Conservation (phyloP, 148 eudicot genomes). For the Tetragonia tetragonoides region DNA sequence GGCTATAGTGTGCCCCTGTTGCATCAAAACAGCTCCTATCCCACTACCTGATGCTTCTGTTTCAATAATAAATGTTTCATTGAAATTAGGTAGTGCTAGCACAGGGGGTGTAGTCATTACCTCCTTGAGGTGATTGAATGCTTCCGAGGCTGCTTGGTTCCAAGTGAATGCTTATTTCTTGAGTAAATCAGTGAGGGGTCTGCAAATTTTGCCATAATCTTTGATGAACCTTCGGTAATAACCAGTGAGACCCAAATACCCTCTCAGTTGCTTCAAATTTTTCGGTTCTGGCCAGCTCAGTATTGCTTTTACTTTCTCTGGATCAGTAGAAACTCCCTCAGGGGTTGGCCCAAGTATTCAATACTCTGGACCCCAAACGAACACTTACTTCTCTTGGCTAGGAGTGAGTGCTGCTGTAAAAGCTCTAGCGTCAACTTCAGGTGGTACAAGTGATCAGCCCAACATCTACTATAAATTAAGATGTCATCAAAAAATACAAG, state of each 20-base stretch:
- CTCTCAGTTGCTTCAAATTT: not conserved
- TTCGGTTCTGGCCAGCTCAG: not conserved
- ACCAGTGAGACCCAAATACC: not conserved
- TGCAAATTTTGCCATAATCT: not conserved
- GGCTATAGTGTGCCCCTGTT: not conserved
- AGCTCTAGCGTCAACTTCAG: not conserved
- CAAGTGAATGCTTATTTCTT: not conserved
- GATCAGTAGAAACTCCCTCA: not conserved
- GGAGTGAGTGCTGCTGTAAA: not conserved
- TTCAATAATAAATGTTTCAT: not conserved
- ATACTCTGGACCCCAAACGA: not conserved
- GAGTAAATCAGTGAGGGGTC: not conserved
- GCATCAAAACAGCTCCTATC: not conserved
- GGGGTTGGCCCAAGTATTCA: not conserved
- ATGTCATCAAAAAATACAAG: not conserved
- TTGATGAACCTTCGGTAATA: not conserved
- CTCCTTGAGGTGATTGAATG: not conserved
- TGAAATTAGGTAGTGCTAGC: not conserved
- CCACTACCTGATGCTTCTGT: not conserved
- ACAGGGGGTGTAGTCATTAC: not conserved
- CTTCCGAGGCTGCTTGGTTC: not conserved
- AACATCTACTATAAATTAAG: not conserved
- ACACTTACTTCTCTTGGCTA: not conserved
- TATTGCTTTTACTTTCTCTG: not conserved
- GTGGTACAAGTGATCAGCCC: not conserved